These are phyloP conservation scores for Calocybe gangraenosa DNA, from an alignment of 768 basidiomycete genomes.

Conservation along the genomic window DNA sequence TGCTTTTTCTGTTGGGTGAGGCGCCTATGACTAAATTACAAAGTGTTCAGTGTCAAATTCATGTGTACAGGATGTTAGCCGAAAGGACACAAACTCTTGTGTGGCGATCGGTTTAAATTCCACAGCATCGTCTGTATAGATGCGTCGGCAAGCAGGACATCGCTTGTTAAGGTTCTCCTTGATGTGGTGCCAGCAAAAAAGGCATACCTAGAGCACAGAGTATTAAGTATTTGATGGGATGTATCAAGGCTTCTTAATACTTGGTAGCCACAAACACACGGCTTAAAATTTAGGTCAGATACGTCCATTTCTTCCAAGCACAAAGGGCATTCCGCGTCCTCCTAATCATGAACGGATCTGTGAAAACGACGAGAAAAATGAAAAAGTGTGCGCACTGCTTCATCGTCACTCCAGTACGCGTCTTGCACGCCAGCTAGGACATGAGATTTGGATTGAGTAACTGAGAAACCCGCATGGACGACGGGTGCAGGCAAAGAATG, in stretches of 20 bases:
- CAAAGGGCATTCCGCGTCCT: constrained; percentile 96
- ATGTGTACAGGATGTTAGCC: constrained; percentile 5
- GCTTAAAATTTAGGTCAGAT: constrained; percentile 98
- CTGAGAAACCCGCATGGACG: constrained; percentile 63
- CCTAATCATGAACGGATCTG: constrained; percentile 43
- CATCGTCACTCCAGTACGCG: constrained; percentile 97
- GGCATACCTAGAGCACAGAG: constrained; percentile 73
- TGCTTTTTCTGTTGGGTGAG: constrained; percentile 94
- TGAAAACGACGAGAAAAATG: constrained; percentile 11
- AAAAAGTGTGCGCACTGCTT: constrained; percentile 50
- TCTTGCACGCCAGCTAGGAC: constrained; percentile 88
- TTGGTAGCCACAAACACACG: constrained; percentile 98
- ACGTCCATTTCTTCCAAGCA: constrained; percentile 99
- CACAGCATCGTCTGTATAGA: constrained; percentile 88
- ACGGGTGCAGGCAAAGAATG: constrained; percentile 72
- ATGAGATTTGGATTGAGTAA: constrained; percentile 79
- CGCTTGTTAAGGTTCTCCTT: constrained; percentile 92
- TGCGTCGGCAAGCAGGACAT: constrained; percentile 93
- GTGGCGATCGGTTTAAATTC: constrained; percentile 94
- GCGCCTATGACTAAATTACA: constrained; percentile 73
- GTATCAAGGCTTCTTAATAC: constrained; percentile 32
- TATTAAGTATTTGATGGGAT: constrained; percentile 1
- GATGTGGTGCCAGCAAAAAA: constrained; percentile 99
- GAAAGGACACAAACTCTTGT: constrained; percentile 76
- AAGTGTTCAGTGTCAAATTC: constrained; percentile 8